Conservation (phyloP, 2,329 filamentous ascomycete species). For the Pseudopyricularia javanii region DNA sequence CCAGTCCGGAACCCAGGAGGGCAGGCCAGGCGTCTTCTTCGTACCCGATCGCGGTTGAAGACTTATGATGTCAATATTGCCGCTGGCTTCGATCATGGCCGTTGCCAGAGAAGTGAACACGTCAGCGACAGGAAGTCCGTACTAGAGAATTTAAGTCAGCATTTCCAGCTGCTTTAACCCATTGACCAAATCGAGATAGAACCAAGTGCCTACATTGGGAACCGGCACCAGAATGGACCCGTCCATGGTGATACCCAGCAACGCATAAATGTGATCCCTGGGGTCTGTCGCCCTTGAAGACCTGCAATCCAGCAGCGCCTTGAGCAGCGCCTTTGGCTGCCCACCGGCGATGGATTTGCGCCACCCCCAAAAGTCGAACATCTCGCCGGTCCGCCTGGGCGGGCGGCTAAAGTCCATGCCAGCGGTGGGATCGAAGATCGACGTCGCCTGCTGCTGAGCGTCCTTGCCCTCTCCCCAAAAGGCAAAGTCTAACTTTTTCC, state of each 20-base stretch:
- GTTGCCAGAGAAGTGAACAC: conserved; percentile 4
- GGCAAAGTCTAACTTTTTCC: conserved; percentile 2
- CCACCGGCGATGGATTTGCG: not conserved
- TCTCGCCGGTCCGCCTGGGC: conserved; percentile 4
- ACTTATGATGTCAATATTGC: conserved; percentile 6
- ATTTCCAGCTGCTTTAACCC: too few species aligned
- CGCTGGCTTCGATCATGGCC: conserved; percentile 4
- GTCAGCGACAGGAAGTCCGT: conserved; percentile 2
- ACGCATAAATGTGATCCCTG: conserved; percentile 8
- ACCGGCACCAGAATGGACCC: conserved; percentile 1
- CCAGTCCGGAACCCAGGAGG: conserved; percentile 9
- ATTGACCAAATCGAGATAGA: too few species aligned
- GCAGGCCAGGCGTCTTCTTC: conserved; percentile 6
- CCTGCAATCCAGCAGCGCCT: conserved; percentile 4
- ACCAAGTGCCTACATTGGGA: conserved; percentile 1
- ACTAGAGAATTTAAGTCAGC: too few species aligned
- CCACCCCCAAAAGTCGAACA: conserved; percentile 5
- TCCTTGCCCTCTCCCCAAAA: conserved; percentile 1
- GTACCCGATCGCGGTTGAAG: conserved; percentile 6
- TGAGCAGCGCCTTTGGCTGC: not conserved
- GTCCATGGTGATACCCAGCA: conserved; percentile 7
- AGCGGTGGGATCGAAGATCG: not conserved
- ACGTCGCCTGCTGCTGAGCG: not conserved
- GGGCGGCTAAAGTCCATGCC: conserved; percentile 4
- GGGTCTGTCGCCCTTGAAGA: conserved; percentile 6